Percentiles rank a stretch among this genome's conserved stretches.
Evolutionary conservation across 768 basidiomycete species (phyloP).

Genomic region (Calocera viscosa): DNA sequence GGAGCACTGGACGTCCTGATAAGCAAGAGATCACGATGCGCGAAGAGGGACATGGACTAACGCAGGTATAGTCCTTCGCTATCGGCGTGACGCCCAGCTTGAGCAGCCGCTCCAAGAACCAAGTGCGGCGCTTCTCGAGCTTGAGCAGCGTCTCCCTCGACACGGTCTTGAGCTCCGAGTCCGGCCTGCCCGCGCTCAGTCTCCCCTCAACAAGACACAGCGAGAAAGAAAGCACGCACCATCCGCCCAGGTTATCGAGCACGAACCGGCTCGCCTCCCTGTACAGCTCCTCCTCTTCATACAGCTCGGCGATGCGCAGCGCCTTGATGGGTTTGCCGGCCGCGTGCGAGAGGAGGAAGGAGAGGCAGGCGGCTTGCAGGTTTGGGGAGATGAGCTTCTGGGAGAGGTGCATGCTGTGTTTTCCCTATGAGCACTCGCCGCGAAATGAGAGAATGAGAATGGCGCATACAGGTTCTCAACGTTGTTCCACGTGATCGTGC

Average conservation of each 20-base stretch:
- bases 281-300: slow-evolving; percentile 81
- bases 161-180: slow-evolving; percentile 65
- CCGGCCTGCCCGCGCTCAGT: slow-evolving; percentile 16
- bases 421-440: background rate
- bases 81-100: slow-evolving; percentile 78
- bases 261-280: slow-evolving; percentile 73
- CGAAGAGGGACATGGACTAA: slow-evolving; percentile 29
- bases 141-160: slow-evolving; percentile 73
- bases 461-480: slow-evolving; percentile 55
- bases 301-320: slow-evolving; percentile 80
- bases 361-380: slow-evolving; percentile 68
- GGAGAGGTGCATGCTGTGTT: slow-evolving; percentile 58
- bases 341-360: slow-evolving; percentile 82
- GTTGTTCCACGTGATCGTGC: slow-evolving; percentile 88
- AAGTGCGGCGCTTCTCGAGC: slow-evolving; percentile 84
- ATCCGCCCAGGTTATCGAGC: slow-evolving; percentile 81
- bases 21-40: background rate
- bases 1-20: slow-evolving; percentile 41
- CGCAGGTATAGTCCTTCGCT: slow-evolving; percentile 92
- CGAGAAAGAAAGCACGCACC: slow-evolving; percentile 36
- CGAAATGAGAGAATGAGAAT: background rate
- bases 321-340: slow-evolving; percentile 89
- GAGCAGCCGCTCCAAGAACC: slow-evolving; percentile 89
- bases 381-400: slow-evolving; percentile 77
- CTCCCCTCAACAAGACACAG: background rate